Evolutionary conservation across 345 rosid species (phyloP).

Genomic region (Lepidium aucheri): DNA sequence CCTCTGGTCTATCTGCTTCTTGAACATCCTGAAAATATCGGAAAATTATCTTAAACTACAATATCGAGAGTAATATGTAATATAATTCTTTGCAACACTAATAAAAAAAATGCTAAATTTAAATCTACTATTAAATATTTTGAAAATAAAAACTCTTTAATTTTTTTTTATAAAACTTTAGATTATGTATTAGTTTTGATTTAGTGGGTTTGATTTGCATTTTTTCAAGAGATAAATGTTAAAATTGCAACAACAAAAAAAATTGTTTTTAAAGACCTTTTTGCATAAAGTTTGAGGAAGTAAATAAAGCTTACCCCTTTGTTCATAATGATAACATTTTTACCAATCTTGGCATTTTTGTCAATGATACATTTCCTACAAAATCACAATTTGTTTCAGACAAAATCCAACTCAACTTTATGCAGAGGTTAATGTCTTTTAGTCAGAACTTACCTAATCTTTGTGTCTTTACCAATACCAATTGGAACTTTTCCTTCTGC

Average conservation of each 20-base stretch:
- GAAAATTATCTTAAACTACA: not conserved
- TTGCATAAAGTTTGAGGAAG: not conserved
- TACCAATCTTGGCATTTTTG: slow-evolving; percentile 74
- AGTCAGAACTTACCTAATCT: slow-evolving; percentile 39
- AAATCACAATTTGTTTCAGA: not conserved
- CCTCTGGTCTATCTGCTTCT: slow-evolving; percentile 73
- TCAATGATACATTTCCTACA: slow-evolving; percentile 80
- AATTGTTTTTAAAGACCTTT: no score
- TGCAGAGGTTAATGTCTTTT: not conserved
- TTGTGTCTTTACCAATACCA: slow-evolving; percentile 62
- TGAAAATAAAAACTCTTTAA: no score
- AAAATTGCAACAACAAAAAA: no score
- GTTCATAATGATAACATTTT: slow-evolving; percentile 63
- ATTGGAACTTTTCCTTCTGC: slow-evolving; percentile 64
- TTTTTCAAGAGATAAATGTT: no score
- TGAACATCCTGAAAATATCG: slow-evolving; percentile 43
- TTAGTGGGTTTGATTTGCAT: no score
- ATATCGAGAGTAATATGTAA: no score
- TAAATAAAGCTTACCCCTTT: slow-evolving; percentile 40
- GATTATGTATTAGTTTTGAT: no score
- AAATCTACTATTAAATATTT: no score
- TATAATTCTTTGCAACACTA: no score
- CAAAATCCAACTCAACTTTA: not conserved
- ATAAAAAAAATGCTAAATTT: no score
- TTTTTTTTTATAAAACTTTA: no score